These are phyloP conservation scores for Glaciozyma martinii DNA, from an alignment of 768 basidiomycete genomes.

Conservation along the genomic window DNA sequence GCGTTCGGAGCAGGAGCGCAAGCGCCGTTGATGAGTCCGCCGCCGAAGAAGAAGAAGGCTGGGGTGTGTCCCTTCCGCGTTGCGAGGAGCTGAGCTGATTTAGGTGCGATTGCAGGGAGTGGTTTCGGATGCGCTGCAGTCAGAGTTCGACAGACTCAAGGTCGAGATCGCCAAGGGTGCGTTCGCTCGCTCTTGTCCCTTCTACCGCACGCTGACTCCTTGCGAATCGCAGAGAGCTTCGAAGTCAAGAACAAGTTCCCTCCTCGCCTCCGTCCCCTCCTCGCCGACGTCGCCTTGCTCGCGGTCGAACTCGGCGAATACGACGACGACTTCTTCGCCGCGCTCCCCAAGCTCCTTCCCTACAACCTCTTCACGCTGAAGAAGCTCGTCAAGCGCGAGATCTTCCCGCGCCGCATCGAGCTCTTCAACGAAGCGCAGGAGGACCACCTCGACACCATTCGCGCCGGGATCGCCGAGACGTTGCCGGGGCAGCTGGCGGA, in stretches of 20 bases:
- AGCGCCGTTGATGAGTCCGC: not conserved
- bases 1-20: not conserved
- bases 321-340: slow-evolving; percentile 81
- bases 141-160: slow-evolving; percentile 54
- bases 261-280: slow-evolving; percentile 59
- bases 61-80: not conserved
- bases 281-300: slow-evolving; percentile 61
- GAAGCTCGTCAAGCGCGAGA: slow-evolving; percentile 90
- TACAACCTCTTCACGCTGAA: slow-evolving; percentile 97
- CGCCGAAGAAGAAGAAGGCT: not conserved
- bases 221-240: slow-evolving; percentile 58
- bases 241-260: slow-evolving; percentile 84
- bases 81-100: not conserved
- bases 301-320: slow-evolving; percentile 81
- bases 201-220: not conserved
- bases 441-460: slow-evolving; percentile 56
- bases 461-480: slow-evolving; percentile 53
- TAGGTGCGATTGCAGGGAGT: not conserved
- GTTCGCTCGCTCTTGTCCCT: not conserved
- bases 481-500: slow-evolving; percentile 59
- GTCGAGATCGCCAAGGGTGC: slow-evolving; percentile 33
- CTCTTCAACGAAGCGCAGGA: slow-evolving; percentile 62
- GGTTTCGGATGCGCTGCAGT: slow-evolving; percentile 64
- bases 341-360: slow-evolving; percentile 77
- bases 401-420: slow-evolving; percentile 62